These are phyloP conservation scores for Sequoiadendron giganteum DNA, from an alignment of 75 land plant genomes.

Conservation along the genomic window DNA sequence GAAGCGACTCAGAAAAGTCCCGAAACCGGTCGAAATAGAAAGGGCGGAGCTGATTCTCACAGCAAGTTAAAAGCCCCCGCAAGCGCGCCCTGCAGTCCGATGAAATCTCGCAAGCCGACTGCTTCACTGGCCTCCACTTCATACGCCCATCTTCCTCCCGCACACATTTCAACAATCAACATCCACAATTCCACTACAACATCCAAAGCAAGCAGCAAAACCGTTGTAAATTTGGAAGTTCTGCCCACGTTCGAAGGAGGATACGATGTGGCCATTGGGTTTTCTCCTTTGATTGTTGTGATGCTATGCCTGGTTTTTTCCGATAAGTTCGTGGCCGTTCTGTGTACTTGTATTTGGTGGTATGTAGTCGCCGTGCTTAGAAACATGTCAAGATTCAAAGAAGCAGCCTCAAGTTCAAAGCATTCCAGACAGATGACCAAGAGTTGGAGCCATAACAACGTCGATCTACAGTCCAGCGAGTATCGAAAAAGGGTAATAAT, in stretches of 20 bases:
- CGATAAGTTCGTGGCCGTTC: neutral
- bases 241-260: neutral
- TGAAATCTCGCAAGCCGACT: neutral
- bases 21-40: neutral
- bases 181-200: neutral
- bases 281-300: neutral
- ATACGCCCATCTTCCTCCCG: neutral
- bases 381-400: neutral
- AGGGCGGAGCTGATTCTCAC: neutral
- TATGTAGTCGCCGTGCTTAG: neutral
- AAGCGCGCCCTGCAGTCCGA: neutral
- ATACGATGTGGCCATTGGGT: neutral
- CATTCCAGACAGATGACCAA: neutral
- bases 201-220: neutral
- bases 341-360: constrained; percentile 9
- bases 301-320: neutral
- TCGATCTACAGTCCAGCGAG: neutral
- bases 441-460: neutral
- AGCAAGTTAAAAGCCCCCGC: neutral
- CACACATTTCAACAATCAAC: neutral
- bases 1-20: neutral
- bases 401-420: neutral
- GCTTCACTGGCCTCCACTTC: neutral
- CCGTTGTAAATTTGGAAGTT: neutral
- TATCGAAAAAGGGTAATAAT: neutral